phyloP scores from a whole-genome alignment of 257 asterid species.

The Apocynum venetum region DNA sequence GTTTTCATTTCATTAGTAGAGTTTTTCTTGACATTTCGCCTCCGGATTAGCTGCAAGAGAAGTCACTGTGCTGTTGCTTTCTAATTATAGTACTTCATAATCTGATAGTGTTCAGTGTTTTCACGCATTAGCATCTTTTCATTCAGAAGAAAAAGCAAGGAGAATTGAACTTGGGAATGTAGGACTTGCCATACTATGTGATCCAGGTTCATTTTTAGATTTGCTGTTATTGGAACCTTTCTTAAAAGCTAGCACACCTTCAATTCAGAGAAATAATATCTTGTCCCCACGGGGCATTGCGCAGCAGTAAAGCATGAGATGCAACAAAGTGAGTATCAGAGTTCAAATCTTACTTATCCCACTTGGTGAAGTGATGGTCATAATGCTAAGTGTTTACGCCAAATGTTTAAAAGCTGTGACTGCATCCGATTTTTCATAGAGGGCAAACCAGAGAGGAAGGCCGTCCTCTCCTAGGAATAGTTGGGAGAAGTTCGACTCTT shows the following conservation, averaged over 20 bases:
- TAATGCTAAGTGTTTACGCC: no score
- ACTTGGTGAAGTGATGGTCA: no score
- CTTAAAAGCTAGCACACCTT: neutral
- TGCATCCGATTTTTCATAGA: no score
- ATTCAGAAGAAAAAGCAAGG: slow-evolving; percentile 81
- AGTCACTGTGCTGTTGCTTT: slow-evolving; percentile 10
- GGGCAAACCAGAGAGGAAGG: no score
- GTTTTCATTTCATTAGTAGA: slow-evolving; percentile 16
- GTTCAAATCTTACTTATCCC: no score
- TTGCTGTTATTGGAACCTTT: slow-evolving; percentile 1
- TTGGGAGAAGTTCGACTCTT: no score
- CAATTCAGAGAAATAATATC: slow-evolving; percentile 11
- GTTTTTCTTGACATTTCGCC: neutral
- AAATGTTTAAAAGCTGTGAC: no score
- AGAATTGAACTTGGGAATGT: slow-evolving; percentile 66
- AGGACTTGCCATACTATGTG: slow-evolving; percentile 75
- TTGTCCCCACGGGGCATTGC: slow-evolving; percentile 9
- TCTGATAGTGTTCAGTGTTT: neutral
- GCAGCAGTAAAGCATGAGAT: no score
- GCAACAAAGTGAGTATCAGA: no score
- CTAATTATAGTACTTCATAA: slow-evolving; percentile 7
- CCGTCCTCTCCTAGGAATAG: no score
- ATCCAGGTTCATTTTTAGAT: slow-evolving; percentile 52
- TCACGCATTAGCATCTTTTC: slow-evolving; percentile 18
- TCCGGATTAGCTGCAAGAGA: slow-evolving; percentile 2